These are phyloP conservation scores for Sporopachydermia cereana DNA, from an alignment of 1,139 yeast species.

Conservation along the genomic window DNA sequence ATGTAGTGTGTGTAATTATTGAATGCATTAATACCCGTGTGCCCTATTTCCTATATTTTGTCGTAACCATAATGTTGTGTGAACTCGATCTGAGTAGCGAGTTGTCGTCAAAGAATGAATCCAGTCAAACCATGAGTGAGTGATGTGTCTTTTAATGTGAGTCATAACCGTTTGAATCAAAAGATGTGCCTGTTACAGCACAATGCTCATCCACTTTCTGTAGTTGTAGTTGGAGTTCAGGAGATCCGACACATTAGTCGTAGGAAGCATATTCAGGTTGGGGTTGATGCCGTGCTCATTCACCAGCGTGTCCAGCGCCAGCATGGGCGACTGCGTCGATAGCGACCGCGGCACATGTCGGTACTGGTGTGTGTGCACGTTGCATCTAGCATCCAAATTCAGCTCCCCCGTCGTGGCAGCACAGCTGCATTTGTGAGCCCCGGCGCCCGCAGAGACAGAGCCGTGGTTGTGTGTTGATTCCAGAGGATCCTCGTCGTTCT, in stretches of 20 bases:
- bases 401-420: constrained; percentile 1
- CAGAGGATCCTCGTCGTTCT: background rate
- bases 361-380: background rate
- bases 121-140: too few relatives aligned
- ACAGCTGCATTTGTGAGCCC: background rate
- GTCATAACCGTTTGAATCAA: too few relatives aligned
- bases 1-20: too few relatives aligned
- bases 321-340: background rate
- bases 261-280: background rate
- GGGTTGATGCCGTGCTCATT: constrained; percentile 4
- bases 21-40: too few relatives aligned
- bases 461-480: background rate
- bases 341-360: constrained; percentile 6
- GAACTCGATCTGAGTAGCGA: background rate
- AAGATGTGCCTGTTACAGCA: background rate
- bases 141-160: too few relatives aligned
- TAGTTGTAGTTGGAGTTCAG: constrained; percentile 4
- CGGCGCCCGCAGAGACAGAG: background rate
- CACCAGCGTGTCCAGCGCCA: background rate
- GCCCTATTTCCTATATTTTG: background rate
- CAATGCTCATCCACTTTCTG: constrained; percentile 5
- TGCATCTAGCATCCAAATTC: background rate
- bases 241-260: constrained; percentile 1
- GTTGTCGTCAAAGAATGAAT: too few relatives aligned
- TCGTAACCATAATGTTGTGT: background rate